Evolutionary conservation across 228 moss, liverwort and hornwort genomes (phyloP).

Genomic region (Sphagnum fallax): DNA sequence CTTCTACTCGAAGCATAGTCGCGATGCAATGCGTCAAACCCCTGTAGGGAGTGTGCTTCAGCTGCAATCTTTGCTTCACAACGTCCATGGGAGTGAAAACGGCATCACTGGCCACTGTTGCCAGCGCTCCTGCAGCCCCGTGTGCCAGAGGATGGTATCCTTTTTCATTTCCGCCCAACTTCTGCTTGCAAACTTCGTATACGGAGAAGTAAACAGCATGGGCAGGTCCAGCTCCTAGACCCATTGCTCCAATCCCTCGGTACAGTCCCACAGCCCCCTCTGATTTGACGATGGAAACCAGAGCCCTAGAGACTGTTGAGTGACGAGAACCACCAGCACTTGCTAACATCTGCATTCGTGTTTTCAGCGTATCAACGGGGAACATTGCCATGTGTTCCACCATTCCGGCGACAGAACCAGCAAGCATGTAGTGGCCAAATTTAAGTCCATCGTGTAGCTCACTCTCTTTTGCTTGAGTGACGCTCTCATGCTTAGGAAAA

Average conservation of each 20-base stretch:
- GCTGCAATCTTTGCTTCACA: conserved; percentile 14
- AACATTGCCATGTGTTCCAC: conserved; percentile 15
- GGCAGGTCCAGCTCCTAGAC: conserved; percentile 2
- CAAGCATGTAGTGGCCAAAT: conserved; percentile 4
- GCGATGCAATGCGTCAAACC: conserved; percentile 2
- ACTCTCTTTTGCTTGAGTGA: not conserved
- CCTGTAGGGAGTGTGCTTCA: conserved; percentile 6
- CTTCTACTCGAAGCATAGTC: conserved; percentile 4
- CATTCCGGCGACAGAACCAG: conserved; percentile 7
- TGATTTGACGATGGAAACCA: conserved; percentile 2
- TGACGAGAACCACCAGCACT: not conserved
- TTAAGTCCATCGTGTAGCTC: conserved; percentile 4
- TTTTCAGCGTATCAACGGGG: conserved; percentile 8
- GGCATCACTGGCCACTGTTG: conserved; percentile 9
- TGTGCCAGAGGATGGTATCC: conserved; percentile 4
- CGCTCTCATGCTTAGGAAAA: not conserved
- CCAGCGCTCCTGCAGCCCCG: conserved; percentile 4
- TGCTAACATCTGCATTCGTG: conserved; percentile 8
- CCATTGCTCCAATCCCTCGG: conserved; percentile 6
- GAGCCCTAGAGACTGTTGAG: not conserved
- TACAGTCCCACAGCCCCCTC: conserved; percentile 6
- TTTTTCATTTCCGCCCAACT: conserved; percentile 4
- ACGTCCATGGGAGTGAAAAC: conserved; percentile 11
- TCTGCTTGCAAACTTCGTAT: conserved; percentile 9
- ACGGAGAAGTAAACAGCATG: conserved; percentile 8